These are phyloP conservation scores for Chytriomyces sp. DNA, from an alignment of 192 early-diverging fungal genomes.

Conservation along the genomic window DNA sequence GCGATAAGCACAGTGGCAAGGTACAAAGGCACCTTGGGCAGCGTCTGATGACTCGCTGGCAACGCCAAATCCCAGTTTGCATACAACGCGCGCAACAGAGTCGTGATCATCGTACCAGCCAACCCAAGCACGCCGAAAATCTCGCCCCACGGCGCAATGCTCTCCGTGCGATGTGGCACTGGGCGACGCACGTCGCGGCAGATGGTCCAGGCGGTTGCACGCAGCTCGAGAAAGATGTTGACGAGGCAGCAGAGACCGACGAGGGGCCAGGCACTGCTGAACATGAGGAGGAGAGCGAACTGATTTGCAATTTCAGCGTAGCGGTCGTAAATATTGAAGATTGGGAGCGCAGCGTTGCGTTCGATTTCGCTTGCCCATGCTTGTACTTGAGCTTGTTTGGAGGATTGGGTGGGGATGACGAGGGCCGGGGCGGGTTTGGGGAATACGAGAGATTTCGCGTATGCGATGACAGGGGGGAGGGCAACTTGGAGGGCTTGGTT, in stretches of 20 bases:
- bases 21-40: neutral
- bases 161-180: constrained; percentile 69
- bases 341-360: constrained; percentile 65
- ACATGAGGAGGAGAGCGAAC: constrained; percentile 87
- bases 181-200: constrained; percentile 67
- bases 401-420: constrained; percentile 36
- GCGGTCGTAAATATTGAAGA: constrained; percentile 82
- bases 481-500: constrained; percentile 75
- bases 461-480: constrained; percentile 61
- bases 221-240: constrained; percentile 92
- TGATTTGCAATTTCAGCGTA: constrained; percentile 92
- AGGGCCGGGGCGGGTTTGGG: neutral
- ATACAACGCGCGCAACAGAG: constrained; percentile 32
- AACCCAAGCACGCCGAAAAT: constrained; percentile 28
- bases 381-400: neutral
- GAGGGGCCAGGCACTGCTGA: constrained; percentile 84
- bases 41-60: constrained; percentile 20
- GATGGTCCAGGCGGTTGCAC: constrained; percentile 90
- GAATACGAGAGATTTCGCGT: neutral
- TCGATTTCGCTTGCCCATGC: constrained; percentile 57
- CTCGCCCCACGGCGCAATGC: constrained; percentile 75
- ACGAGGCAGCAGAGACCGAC: constrained; percentile 78
- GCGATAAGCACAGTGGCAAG: neutral
- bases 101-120: constrained; percentile 30
- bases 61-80: constrained; percentile 31